Evolutionary conservation across 768 basidiomycete genomes (phyloP).

Genomic region (Tricholoma flavovirens): DNA sequence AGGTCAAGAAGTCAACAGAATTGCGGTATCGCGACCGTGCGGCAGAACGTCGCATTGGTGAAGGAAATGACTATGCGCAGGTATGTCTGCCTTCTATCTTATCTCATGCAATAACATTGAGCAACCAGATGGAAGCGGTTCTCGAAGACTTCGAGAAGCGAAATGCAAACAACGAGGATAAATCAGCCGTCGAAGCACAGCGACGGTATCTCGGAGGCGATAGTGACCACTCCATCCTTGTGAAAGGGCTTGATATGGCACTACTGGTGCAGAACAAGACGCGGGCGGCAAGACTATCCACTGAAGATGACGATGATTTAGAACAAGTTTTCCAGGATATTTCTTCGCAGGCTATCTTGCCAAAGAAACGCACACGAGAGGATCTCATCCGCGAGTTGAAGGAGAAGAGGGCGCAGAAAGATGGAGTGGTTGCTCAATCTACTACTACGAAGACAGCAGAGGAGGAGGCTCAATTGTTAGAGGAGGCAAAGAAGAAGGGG

Average conservation of each 20-base stretch:
- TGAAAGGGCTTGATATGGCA: slow-evolving; percentile 86
- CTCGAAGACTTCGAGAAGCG: slow-evolving; percentile 76
- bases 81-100: slow-evolving; percentile 28
- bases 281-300: slow-evolving; percentile 40
- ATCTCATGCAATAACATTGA: slow-evolving; percentile 1
- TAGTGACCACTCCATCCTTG: slow-evolving; percentile 77
- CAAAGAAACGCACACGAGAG: slow-evolving; percentile 71
- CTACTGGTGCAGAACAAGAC: slow-evolving; percentile 82
- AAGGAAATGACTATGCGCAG: slow-evolving; percentile 68
- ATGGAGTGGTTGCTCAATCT: slow-evolving; percentile 19
- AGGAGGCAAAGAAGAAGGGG: slow-evolving; percentile 42
- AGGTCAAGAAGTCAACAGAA: slow-evolving; percentile 55
- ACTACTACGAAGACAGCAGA: slow-evolving; percentile 12
- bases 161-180: slow-evolving; percentile 51
- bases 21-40: slow-evolving; percentile 70
- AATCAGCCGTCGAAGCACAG: slow-evolving; percentile 62
- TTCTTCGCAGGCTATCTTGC: slow-evolving; percentile 16
- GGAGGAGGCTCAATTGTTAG: slow-evolving; percentile 29
- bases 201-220: slow-evolving; percentile 81
- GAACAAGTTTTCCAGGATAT: slow-evolving; percentile 66
- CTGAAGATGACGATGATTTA: slow-evolving; percentile 74
- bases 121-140: slow-evolving; percentile 66
- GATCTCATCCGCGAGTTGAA: slow-evolving; percentile 73
- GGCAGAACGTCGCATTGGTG: slow-evolving; percentile 61
- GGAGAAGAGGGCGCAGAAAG: slow-evolving; percentile 43